A percentile compares a stretch with the other conserved stretches of the same genome.
Evolutionary conservation across 345 rosid genomes (phyloP).

Genomic region (Eucalyptus sideroxylon): DNA sequence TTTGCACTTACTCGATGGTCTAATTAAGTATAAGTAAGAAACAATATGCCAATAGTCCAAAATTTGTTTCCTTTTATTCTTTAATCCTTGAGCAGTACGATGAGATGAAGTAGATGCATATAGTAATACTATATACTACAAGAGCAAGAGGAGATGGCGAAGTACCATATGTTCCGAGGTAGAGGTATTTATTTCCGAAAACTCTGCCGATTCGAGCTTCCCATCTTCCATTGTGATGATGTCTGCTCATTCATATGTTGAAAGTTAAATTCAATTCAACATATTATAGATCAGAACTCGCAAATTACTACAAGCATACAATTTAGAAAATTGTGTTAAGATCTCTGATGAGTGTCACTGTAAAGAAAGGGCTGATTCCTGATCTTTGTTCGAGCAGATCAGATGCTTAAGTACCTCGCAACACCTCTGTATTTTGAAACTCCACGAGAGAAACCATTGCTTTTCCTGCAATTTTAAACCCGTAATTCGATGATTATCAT

Average conservation of each 20-base stretch:
- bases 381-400: not conserved
- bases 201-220: constrained; percentile 71
- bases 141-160: not conserved
- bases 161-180: constrained; percentile 70
- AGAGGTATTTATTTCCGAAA: constrained; percentile 63
- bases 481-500: not conserved
- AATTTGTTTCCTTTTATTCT: not conserved
- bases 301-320: not conserved
- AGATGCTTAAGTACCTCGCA: constrained; percentile 36
- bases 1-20: not conserved
- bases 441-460: constrained; percentile 95
- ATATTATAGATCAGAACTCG: not conserved
- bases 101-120: not conserved
- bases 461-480: constrained; percentile 37
- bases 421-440: constrained; percentile 96
- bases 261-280: not conserved
- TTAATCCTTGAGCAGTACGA: not conserved
- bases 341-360: not conserved
- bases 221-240: constrained; percentile 81
- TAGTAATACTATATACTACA: not conserved
- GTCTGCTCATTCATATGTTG: constrained; percentile 8
- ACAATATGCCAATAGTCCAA: not conserved
- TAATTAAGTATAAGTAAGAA: not conserved
- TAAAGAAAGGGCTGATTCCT: not conserved
- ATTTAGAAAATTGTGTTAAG: not conserved